Evolutionary conservation across 176 grass and related monocot genomes (phyloP).

Genomic region (Poa pratensis): DNA sequence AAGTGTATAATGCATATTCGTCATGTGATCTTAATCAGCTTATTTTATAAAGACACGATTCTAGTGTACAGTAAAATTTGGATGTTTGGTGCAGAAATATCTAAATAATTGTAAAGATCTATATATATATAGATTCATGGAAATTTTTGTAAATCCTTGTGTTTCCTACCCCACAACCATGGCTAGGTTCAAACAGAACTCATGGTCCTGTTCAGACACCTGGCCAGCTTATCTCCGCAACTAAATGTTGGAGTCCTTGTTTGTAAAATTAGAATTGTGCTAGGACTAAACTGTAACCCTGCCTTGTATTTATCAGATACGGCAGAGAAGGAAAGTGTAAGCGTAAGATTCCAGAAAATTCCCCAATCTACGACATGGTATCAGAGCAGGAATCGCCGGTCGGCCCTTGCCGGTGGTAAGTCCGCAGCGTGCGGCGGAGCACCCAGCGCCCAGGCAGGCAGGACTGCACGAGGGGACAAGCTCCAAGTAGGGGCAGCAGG

Average conservation of each 20-base stretch:
- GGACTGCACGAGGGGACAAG: too few relatives aligned
- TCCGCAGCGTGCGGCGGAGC: too few relatives aligned
- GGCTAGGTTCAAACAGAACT: slow-evolving; percentile 27
- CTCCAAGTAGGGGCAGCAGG: too few relatives aligned
- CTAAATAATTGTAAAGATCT: slow-evolving; percentile 1
- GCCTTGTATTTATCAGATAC: too few relatives aligned
- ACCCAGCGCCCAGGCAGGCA: too few relatives aligned
- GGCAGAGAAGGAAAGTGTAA: too few relatives aligned
- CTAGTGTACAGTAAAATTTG: background rate
- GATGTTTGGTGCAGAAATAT: background rate
- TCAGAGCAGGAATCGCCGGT: too few relatives aligned
- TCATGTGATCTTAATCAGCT: slow-evolving; percentile 24
- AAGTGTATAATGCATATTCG: slow-evolving; percentile 23
- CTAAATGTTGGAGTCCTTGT: background rate
- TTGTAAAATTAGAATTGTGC: too few relatives aligned
- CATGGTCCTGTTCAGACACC: background rate
- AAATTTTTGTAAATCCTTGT: background rate
- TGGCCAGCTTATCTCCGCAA: background rate
- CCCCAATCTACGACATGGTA: too few relatives aligned
- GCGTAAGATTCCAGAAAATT: too few relatives aligned
- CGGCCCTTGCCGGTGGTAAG: too few relatives aligned
- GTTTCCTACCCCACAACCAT: background rate
- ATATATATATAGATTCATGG: background rate
- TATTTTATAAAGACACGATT: slow-evolving; percentile 11
- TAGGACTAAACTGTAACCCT: too few relatives aligned